A percentile compares a stretch with the other conserved stretches of the same genome.
Evolutionary conservation across 768 basidiomycete genomes (phyloP).

Genomic region (Phlebiopsis flavidoalba): DNA sequence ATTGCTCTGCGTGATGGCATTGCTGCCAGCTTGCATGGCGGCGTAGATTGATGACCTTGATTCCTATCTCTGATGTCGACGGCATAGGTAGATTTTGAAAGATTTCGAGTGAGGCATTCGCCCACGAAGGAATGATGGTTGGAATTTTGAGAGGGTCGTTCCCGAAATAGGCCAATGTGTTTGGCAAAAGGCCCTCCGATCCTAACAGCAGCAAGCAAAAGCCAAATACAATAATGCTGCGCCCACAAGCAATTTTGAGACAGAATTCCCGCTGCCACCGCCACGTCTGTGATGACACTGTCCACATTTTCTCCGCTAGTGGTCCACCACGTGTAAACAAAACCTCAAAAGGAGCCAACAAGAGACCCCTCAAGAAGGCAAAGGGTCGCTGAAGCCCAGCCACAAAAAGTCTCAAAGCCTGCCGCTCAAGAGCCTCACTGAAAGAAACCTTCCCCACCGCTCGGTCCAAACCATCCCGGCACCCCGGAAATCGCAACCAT

Average conservation of each 20-base stretch:
- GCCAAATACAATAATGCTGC: constrained; percentile 8
- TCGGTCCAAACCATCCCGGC: too few species aligned
- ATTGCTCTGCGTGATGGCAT: constrained; percentile 26
- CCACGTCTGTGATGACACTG: constrained; percentile 10
- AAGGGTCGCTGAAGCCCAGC: not conserved
- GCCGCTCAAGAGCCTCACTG: constrained; percentile 14
- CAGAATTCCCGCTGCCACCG: not conserved
- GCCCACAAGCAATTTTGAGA: not conserved
- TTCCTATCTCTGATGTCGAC: not conserved
- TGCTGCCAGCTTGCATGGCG: constrained; percentile 1
- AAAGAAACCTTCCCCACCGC: constrained; percentile 7
- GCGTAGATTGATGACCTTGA: too few species aligned
- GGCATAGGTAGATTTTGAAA: not conserved
- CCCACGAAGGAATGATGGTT: not conserved
- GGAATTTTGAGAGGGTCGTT: not conserved
- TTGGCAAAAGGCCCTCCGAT: constrained; percentile 15
- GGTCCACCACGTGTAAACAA: not conserved
- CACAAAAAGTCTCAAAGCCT: constrained; percentile 22
- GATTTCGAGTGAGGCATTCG: constrained; percentile 6
- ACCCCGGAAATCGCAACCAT: not conserved
- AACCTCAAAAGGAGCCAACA: not conserved
- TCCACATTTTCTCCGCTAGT: not conserved
- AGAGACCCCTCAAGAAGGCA: constrained; percentile 5
- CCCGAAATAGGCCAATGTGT: constrained; percentile 5
- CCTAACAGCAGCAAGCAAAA: constrained; percentile 19